Base-by-base conservation (phyloP, 305 asterid genomes). In the Petunia hybrid region DNA sequence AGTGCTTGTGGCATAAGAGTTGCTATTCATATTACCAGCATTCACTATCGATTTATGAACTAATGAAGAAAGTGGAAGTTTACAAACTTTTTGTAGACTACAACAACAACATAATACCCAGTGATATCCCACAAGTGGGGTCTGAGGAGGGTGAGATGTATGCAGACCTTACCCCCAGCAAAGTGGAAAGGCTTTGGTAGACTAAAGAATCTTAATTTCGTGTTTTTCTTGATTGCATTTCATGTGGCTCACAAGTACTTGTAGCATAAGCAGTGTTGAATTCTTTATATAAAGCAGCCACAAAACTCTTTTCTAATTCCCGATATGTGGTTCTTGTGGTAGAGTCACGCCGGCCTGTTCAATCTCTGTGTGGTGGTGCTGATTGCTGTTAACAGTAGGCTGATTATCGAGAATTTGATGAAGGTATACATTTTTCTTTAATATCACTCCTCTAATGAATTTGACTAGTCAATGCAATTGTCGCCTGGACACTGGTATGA, bases 321-420 rank as follows among this genome's bases (percentile, higher is more conserved):
- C 78, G 3, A 73, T 73, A 57, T 79, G 38, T 79, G 64, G 6
- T 39, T 89, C 83, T 83, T 86, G 71, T 87, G 86, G 81, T 98
- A 97, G 99, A 97, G 98, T 89, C 99, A 97, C 81, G 99, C 99
- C 67, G 99, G 99, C 79, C 97, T 97, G 59, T 91, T 97, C 92
- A 97, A 97, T 88, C 99, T 97, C 83, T 97, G 99, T 88, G 90
- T 97, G 59, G 98, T 97, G 90, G 99, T 97, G 88, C 99, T 97
- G 84, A 94, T 97, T 83, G 98, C 99, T 76, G 97, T 97, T 87
- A 97, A 97, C 89, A 83, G 99, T 90, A 91, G 99, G 88, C 97
- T 97, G 84, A 95, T 97, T 77, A 93, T 97, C 77, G 99, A 97
- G 80, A 97, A 97, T 85, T 85, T 97, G 88, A 94, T 97, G 98